Conservation (phyloP, 2,329 filamentous ascomycete genomes). For the Neopestalotiopsis rosae region DNA sequence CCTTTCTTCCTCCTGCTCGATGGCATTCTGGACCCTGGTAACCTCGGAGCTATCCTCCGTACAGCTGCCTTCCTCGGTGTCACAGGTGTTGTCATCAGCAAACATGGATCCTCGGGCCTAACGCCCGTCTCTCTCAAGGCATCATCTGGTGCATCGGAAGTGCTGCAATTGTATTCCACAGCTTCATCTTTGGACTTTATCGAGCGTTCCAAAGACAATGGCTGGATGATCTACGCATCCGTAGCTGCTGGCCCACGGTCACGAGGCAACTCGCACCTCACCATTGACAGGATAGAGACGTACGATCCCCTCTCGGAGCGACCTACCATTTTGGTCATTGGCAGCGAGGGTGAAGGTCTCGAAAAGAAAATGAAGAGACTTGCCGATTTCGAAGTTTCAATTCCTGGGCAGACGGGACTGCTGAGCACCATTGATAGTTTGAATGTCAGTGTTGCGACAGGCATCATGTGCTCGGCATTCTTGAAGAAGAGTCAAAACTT, state of each 20-base stretch:
- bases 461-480: constrained; percentile 75
- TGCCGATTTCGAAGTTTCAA: constrained; percentile 70
- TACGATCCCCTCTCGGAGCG: constrained; percentile 59
- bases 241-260: constrained; percentile 52
- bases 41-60: constrained; percentile 87
- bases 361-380: constrained; percentile 66
- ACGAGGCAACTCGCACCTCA: constrained; percentile 49
- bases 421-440: constrained; percentile 78
- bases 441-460: constrained; percentile 90
- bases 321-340: constrained; percentile 82
- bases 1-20: constrained; percentile 79
- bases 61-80: constrained; percentile 91
- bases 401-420: constrained; percentile 60
- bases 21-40: constrained; percentile 83
- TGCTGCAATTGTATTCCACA: constrained; percentile 74
- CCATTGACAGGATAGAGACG: constrained; percentile 54
- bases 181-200: constrained; percentile 74
- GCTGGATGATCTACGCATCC: constrained; percentile 86
- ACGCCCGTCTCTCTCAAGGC: constrained; percentile 84
- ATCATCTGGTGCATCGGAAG: constrained; percentile 85
- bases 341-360: constrained; percentile 80
- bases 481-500: constrained; percentile 47
- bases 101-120: constrained; percentile 74
- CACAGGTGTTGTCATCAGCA: constrained; percentile 80
- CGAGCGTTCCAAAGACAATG: constrained; percentile 66